Base-by-base conservation (phyloP, 1,284 basidiomycete species). In the Sutorius eximius region DNA sequence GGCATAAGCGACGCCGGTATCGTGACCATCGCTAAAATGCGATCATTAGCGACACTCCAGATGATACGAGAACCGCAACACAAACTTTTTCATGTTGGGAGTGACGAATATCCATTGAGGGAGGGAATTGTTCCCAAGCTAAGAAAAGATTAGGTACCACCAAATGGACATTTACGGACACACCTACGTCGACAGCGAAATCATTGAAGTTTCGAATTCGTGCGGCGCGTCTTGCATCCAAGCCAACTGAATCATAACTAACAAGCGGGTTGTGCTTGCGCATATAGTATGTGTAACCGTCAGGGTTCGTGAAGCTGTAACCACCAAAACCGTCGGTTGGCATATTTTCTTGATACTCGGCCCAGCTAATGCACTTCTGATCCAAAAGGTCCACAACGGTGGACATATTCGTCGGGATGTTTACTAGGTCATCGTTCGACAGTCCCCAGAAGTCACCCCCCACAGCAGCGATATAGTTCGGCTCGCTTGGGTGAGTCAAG, bases 381-480 rank as follows among this genome's bases (percentile, higher is more conserved):
- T 87, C 85, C 42, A 89, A 72, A 4, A 88, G 71, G 61, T 89
- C 86, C 29, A 82, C 82, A 42, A 87, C 61, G n/a, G 80, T 81
- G 7, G 82, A 82, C 32, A 85, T 75, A 63, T 77, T 79, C 36
- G 10, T 59, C 12, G 68, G 61, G 40, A 72, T 54, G 24, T 61
- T 65, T 61, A 71, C 72, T 51, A 77, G 66, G 46, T 70, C 62
- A 60, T 88, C 85, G 53, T 77, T 76, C 11, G 61, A 66, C 61
- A 82, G 70, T 27, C 85, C 86, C 44, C 73, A 87, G 66, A 83
- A 86, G 61, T 83, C 80, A 45, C 86, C 76, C 77, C 6, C 75
- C 75, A 0, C 24, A 27, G 72, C 61, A 3, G 76, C 73, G 34
- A 82, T 59, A 58, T 83, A 86, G 61, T 87, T 85, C n/a, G 86